Evolutionary conservation across 805 yeast genomes (phyloP), one percentile per base, ranked within the genome.

Genomic region (Ogataea degrootiae): DNA sequence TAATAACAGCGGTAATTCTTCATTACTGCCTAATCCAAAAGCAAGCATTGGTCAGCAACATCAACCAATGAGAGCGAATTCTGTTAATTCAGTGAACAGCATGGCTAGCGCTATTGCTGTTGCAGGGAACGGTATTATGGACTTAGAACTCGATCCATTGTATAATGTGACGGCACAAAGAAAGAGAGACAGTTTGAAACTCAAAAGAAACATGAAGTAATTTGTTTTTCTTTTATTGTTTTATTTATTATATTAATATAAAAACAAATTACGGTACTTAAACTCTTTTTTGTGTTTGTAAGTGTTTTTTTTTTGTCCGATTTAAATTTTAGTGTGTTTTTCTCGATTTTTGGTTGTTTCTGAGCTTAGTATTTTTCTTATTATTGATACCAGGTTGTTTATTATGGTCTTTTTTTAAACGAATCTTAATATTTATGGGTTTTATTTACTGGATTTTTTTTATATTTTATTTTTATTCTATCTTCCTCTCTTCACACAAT

Each of bases 151-250:
- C 11, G 68, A 64, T 48, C 67, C 69, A 2, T 50, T 64, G 34
- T 67, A 57, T 54, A 76, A 76, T 51, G 74, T 70, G 29, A 77
- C 80, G 1, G 71, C 76, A 26, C 73, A 73, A 51, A 66, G 82
- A 50, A 77, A 77, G 58, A 71, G 82, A 54, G 81, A 77, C 51
- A 71, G 77, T 52, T 58, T 77, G 51, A 73, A 76, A 48, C 58
- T 76, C 56, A 77, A 77, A 58, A 71, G 81, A 56, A 61, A 60
- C 45, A 54, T 60, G 62, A 61, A 56, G 42, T 62, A 37, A 47
- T 2, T 9, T 5, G 11, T 11, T 12, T 17, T 41, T 34, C 35
- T 14, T 42, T 15, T 11, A 8, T 41, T 15, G 9, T 17, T 22
- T 38, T 17, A 7, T 17, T 43, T 17, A 11, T 37, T 17, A 19